These are phyloP conservation scores for Aspergillus flavus DNA, from an alignment of 2,329 filamentous ascomycete genomes.

Conservation along the genomic window DNA sequence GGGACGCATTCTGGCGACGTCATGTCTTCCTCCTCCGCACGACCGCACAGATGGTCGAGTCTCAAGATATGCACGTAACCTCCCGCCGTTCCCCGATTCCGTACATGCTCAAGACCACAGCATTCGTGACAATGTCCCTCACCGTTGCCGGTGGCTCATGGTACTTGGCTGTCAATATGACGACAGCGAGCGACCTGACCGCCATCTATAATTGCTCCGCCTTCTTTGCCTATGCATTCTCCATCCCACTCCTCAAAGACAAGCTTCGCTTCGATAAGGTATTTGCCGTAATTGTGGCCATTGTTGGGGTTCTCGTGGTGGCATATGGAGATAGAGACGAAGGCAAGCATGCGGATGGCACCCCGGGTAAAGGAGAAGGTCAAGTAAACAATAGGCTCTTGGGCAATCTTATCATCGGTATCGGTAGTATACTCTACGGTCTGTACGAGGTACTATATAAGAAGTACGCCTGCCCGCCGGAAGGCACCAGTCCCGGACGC, in stretches of 20 bases:
- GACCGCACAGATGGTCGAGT: slow-evolving; percentile 83
- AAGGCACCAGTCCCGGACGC: slow-evolving; percentile 80
- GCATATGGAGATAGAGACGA: slow-evolving; percentile 80
- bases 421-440: slow-evolving; percentile 89
- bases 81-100: slow-evolving; percentile 56
- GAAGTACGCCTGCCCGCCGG: slow-evolving; percentile 86
- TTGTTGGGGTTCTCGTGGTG: slow-evolving; percentile 87
- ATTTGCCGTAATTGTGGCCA: slow-evolving; percentile 81
- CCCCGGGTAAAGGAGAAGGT: slow-evolving; percentile 45
- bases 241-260: slow-evolving; percentile 84
- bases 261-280: slow-evolving; percentile 83
- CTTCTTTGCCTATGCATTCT: slow-evolving; percentile 98
- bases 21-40: slow-evolving; percentile 65
- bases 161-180: slow-evolving; percentile 94
- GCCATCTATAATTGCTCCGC: slow-evolving; percentile 99
- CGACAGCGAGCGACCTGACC: slow-evolving; percentile 88
- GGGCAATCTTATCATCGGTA: slow-evolving; percentile 89
- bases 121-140: slow-evolving; percentile 79
- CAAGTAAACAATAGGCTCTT: slow-evolving; percentile 69
- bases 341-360: slow-evolving; percentile 45
- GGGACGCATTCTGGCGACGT: slow-evolving; percentile 81
- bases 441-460: slow-evolving; percentile 98
- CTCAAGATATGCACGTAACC: slow-evolving; percentile 69
- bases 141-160: slow-evolving; percentile 91
- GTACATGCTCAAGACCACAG: slow-evolving; percentile 79